Percentiles rank a stretch among this genome's conserved stretches.
These are phyloP conservation scores for Rhododendron mucronatum DNA, from an alignment of 148 eudicot genomes.

Conservation along the genomic window DNA sequence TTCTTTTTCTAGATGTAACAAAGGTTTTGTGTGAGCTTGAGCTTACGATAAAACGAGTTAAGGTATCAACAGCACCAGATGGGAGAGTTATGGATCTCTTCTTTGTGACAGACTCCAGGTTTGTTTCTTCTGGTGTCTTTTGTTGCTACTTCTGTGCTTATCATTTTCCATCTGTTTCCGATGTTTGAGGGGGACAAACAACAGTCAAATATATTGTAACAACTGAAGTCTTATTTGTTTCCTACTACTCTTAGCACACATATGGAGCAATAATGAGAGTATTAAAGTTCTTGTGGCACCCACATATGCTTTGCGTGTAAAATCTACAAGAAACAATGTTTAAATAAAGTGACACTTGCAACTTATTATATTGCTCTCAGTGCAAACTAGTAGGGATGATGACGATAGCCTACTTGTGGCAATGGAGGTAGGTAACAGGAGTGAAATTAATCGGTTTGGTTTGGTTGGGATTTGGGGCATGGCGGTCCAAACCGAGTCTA, in stretches of 20 bases:
- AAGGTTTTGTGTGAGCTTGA: slow-evolving; percentile 53
- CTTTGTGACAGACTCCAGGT: slow-evolving; percentile 64
- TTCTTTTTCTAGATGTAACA: slow-evolving; percentile 44
- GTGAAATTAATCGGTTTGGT: too few species aligned
- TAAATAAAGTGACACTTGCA: neutral
- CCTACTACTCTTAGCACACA: neutral
- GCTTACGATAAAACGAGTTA: slow-evolving; percentile 57
- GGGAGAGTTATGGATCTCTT: slow-evolving; percentile 62
- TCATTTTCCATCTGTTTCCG: neutral
- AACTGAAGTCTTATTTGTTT: neutral
- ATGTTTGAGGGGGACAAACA: neutral
- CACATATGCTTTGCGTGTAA: neutral
- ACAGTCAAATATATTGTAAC: neutral
- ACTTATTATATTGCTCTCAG: neutral
- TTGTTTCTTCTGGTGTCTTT: neutral
- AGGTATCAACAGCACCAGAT: slow-evolving; percentile 64
- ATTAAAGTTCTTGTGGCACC: neutral
- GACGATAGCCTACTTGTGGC: neutral
- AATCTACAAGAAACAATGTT: neutral
- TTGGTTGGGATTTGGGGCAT: too few species aligned
- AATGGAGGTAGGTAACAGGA: neutral
- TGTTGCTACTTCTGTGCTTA: neutral
- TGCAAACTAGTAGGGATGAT: neutral
- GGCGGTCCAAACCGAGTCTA: too few species aligned
- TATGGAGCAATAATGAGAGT: neutral